Evolutionary conservation across 192 early-diverging fungal species (phyloP).

Genomic region (Coemansia sp.): DNA sequence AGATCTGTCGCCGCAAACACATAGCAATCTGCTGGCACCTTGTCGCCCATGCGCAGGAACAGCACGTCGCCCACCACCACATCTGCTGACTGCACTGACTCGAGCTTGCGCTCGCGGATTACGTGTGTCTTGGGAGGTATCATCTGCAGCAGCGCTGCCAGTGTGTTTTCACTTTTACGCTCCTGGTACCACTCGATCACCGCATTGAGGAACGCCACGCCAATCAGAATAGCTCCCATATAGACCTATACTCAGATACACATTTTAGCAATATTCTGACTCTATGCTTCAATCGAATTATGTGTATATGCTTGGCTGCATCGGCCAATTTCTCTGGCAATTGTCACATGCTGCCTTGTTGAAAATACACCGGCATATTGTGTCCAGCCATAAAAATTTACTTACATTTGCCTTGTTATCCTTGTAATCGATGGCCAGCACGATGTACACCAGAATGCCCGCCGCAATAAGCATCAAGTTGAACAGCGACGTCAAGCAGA

Average conservation of each 20-base stretch:
- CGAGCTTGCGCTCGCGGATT: slow-evolving; percentile 73
- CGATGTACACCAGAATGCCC: slow-evolving; percentile 78
- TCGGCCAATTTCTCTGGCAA: background rate
- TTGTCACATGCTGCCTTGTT: slow-evolving; percentile 1
- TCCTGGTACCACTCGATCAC: slow-evolving; percentile 90
- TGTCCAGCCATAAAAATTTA: background rate
- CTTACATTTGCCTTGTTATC: slow-evolving; percentile 74
- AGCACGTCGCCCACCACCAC: slow-evolving; percentile 89
- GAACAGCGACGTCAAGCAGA: slow-evolving; percentile 77
- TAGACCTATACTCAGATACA: slow-evolving; percentile 59
- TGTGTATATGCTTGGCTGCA: slow-evolving; percentile 1
- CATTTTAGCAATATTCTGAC: background rate
- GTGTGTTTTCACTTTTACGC: slow-evolving; percentile 83
- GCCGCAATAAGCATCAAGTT: slow-evolving; percentile 85
- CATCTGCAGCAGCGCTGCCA: slow-evolving; percentile 90
- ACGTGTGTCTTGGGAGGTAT: slow-evolving; percentile 83
- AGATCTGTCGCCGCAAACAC: slow-evolving; percentile 78
- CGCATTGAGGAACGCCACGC: slow-evolving; percentile 87
- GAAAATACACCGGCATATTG: slow-evolving; percentile 1
- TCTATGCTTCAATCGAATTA: background rate
- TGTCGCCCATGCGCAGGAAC: slow-evolving; percentile 89
- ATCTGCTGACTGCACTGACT: slow-evolving; percentile 66
- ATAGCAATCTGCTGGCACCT: slow-evolving; percentile 88
- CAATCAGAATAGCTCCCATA: slow-evolving; percentile 85
- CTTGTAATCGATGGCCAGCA: slow-evolving; percentile 74